These are phyloP conservation scores for Pichiaceae sp. DNA, from an alignment of 1,139 yeast species.

Conservation along the genomic window DNA sequence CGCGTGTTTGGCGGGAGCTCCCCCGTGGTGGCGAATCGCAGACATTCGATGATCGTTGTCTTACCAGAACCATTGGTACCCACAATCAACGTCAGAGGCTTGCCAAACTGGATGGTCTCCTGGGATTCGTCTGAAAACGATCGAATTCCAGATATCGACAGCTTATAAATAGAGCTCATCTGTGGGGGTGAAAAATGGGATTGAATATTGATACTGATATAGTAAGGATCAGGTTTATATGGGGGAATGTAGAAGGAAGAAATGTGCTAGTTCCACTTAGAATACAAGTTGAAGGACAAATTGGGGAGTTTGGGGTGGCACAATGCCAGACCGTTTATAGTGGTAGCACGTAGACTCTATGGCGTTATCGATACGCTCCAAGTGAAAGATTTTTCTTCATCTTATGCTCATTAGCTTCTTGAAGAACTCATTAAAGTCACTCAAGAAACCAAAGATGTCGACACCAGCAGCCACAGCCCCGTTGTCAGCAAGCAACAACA, in stretches of 20 bases:
- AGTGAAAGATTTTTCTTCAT: not conserved
- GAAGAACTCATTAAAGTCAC: not conserved
- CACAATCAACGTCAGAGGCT: slow-evolving; percentile 86
- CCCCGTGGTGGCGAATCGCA: slow-evolving; percentile 92
- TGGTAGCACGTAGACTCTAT: too few relatives aligned
- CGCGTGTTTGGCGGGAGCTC: slow-evolving; percentile 92
- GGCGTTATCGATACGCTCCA: too few relatives aligned
- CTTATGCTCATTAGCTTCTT: not conserved
- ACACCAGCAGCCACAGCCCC: slow-evolving; percentile 1
- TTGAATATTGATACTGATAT: too few relatives aligned
- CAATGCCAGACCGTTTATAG: too few relatives aligned
- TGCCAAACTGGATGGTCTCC: slow-evolving; percentile 84
- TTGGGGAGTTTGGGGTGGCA: too few relatives aligned
- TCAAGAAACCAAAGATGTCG: not conserved
- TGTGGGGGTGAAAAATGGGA: too few relatives aligned
- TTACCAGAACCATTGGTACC: slow-evolving; percentile 99
- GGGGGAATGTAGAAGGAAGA: too few relatives aligned
- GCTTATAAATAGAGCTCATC: slow-evolving; percentile 67
- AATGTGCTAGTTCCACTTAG: too few relatives aligned
- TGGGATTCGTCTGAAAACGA: slow-evolving; percentile 79
- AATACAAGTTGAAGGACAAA: too few relatives aligned
- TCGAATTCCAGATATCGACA: slow-evolving; percentile 83
- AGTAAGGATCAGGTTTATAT: too few relatives aligned
- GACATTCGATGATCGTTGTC: slow-evolving; percentile 91
- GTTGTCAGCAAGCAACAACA: slow-evolving; percentile 1